A percentile compares a stretch with the other conserved stretches of the same genome.
Evolutionary conservation across 441 rosid genomes (phyloP).

Genomic region (Mallotus repandus): DNA sequence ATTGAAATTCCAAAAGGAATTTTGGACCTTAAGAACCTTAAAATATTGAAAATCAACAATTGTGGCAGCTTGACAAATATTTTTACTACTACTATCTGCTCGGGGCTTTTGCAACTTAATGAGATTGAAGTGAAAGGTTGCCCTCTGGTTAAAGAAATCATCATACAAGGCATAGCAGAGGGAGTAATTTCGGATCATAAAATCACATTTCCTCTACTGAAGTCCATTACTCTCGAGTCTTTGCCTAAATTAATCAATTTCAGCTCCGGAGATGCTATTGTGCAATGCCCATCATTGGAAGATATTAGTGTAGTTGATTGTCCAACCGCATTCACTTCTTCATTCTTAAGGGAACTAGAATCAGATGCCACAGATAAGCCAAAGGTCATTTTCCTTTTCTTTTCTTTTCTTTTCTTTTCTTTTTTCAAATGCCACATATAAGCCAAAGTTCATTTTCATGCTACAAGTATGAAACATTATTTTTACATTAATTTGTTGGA

Average conservation of each 20-base stretch:
- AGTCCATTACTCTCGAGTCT: background rate
- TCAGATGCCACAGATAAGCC: no score
- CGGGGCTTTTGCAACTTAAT: constrained; percentile 13
- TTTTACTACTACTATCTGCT: constrained; percentile 15
- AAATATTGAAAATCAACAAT: constrained; percentile 3
- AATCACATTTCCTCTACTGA: constrained; percentile 14
- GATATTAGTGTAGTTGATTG: no score
- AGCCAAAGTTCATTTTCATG: no score
- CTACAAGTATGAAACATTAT: no score
- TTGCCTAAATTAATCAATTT: constrained; percentile 16
- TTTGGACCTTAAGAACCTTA: constrained; percentile 14
- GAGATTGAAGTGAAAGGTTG: constrained; percentile 22
- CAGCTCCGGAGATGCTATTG: constrained; percentile 1
- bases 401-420: no score
- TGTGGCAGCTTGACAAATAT: constrained; percentile 28
- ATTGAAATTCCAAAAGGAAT: background rate
- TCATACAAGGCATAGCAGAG: background rate
- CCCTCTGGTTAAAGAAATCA: constrained; percentile 10
- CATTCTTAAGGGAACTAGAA: background rate
- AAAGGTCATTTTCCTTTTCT: no score
- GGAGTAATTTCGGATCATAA: background rate
- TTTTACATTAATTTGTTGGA: no score
- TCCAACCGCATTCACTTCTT: background rate
- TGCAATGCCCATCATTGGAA: background rate
- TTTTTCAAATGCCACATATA: no score